Evolutionary conservation across 75 land plant genomes (phyloP).

Genomic region (Ceratopteris richardii): DNA sequence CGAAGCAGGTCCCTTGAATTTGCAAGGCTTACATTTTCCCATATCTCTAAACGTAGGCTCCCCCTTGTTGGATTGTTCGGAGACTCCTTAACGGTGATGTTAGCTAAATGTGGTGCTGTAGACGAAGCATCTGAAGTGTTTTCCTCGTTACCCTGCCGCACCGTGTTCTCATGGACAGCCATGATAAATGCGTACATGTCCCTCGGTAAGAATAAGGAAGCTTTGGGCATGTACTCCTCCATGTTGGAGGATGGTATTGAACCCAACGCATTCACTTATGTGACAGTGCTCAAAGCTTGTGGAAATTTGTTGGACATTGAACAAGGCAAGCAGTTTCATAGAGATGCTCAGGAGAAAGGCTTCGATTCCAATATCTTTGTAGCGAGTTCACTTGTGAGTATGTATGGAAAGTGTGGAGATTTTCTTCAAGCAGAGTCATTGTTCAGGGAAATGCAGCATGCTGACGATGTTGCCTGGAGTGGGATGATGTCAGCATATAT

Average conservation of each 20-base stretch:
- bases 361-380: constrained; percentile 20
- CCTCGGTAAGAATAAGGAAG: constrained; percentile 13
- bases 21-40: no score
- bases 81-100: constrained; percentile 20
- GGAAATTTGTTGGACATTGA: constrained; percentile 22
- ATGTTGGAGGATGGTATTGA: constrained; percentile 14
- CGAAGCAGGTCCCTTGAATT: no score
- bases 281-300: constrained; percentile 44
- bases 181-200: constrained; percentile 40
- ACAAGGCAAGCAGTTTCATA: constrained; percentile 31
- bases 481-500: constrained; percentile 43
- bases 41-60: no score
- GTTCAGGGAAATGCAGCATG: constrained; percentile 29
- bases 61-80: no score
- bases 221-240: constrained; percentile 17
- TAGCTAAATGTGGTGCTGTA: constrained; percentile 14
- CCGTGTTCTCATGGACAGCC: constrained; percentile 52
- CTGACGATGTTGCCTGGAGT: constrained; percentile 51
- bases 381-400: constrained; percentile 36
- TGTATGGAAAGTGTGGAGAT: constrained; percentile 52
- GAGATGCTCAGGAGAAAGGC: constrained; percentile 24
- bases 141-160: constrained; percentile 32
- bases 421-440: constrained; percentile 28
- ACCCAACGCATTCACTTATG: constrained; percentile 45
- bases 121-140: constrained; percentile 34